A percentile compares a stretch with the other conserved stretches of the same genome.
These are phyloP conservation scores for Neoboletus subvelutipes DNA, from an alignment of 768 basidiomycete species.

Conservation along the genomic window DNA sequence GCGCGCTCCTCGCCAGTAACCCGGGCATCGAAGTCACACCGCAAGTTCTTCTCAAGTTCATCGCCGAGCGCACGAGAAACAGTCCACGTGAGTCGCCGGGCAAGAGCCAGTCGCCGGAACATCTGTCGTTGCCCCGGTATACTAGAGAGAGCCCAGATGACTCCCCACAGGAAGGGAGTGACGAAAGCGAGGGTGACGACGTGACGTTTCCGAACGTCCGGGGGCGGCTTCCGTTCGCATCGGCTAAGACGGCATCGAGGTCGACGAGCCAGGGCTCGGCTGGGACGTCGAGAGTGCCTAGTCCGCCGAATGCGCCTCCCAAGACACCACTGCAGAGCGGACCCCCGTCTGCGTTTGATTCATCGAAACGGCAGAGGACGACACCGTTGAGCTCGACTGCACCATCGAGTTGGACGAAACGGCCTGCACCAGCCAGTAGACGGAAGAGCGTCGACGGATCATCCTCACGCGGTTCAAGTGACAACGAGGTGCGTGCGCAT, in stretches of 20 bases:
- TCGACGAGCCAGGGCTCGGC: constrained; percentile 59
- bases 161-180: constrained; percentile 35
- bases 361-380: constrained; percentile 65
- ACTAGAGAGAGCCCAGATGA: constrained; percentile 32
- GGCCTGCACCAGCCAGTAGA: constrained; percentile 64
- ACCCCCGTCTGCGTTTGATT: constrained; percentile 61
- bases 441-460: constrained; percentile 71
- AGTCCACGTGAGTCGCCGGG: constrained; percentile 32
- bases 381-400: constrained; percentile 57
- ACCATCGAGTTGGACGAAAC: constrained; percentile 76
- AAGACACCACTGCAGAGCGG: constrained; percentile 44
- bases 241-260: constrained; percentile 40
- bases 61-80: constrained; percentile 57
- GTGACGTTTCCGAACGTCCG: constrained; percentile 37
- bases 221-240: constrained; percentile 35
- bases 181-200: constrained; percentile 36
- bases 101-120: constrained; percentile 15
- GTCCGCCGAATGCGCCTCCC: constrained; percentile 60
- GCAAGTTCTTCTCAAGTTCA: constrained; percentile 57
- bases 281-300: constrained; percentile 42
- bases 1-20: constrained; percentile 53
- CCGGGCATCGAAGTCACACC: constrained; percentile 71
- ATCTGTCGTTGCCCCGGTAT: constrained; percentile 11
- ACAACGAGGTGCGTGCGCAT: constrained; percentile 61
- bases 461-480: constrained; percentile 49